Evolutionary conservation across 257 asterid genomes (phyloP).

Genomic region (Petrea volubilis): DNA sequence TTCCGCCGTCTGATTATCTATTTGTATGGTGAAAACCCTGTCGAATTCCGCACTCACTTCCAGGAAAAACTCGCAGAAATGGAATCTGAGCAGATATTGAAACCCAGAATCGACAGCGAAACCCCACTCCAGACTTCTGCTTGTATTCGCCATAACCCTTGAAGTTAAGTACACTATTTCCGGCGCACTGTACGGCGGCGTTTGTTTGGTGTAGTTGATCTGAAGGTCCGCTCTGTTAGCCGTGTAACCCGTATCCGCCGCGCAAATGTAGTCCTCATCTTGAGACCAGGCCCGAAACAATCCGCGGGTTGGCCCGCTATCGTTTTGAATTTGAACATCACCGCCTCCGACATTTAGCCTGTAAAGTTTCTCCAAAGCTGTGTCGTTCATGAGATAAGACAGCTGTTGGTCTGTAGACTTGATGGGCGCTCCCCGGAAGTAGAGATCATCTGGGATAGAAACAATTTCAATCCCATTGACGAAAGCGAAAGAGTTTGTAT

Average conservation of each 20-base stretch:
- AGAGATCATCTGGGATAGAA: constrained; percentile 44
- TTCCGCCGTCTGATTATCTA: constrained; percentile 31
- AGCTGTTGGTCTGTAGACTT: not conserved
- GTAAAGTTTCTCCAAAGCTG: constrained; percentile 48
- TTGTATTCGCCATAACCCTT: constrained; percentile 14
- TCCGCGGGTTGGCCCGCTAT: constrained; percentile 37
- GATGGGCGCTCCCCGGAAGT: constrained; percentile 25
- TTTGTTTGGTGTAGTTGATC: constrained; percentile 21
- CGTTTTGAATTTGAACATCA: not conserved
- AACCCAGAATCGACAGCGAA: constrained; percentile 59
- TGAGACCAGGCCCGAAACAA: constrained; percentile 53
- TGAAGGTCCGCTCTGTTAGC: not conserved
- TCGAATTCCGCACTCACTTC: not conserved
- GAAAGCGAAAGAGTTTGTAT: constrained; percentile 43
- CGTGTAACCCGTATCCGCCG: not conserved
- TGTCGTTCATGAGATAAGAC: constrained; percentile 9
- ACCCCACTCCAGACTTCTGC: constrained; percentile 34
- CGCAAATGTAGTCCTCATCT: constrained; percentile 19
- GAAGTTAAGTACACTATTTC: constrained; percentile 34
- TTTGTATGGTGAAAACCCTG: constrained; percentile 27
- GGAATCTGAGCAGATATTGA: constrained; percentile 46
- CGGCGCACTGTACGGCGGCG: constrained; percentile 56
- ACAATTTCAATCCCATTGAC: constrained; percentile 68
- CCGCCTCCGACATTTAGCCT: constrained; percentile 54
- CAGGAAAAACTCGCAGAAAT: constrained; percentile 46